Conservation (phyloP, 2,329 filamentous ascomycete genomes). For the Lachnellula subtilissima region DNA sequence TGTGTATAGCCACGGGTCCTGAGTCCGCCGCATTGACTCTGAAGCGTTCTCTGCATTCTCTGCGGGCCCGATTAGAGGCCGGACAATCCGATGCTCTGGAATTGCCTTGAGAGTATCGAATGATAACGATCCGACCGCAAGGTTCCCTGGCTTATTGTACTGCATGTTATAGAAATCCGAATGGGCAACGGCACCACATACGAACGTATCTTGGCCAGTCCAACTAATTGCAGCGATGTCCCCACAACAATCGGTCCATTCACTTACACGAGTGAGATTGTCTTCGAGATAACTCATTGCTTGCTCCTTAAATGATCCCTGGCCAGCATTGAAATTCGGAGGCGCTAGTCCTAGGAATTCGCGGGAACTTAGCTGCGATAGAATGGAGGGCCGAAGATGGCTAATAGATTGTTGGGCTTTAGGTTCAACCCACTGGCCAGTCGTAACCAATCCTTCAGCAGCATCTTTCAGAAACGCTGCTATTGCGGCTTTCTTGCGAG, state of each 20-base stretch:
- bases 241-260: slow-evolving; percentile 58
- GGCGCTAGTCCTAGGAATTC: slow-evolving; percentile 23
- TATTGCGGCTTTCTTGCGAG: slow-evolving; percentile 40
- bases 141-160: slow-evolving; percentile 61
- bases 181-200: slow-evolving; percentile 60
- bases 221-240: slow-evolving; percentile 56
- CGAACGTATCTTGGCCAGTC: slow-evolving; percentile 47
- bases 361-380: slow-evolving; percentile 21
- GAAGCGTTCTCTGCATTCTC: slow-evolving; percentile 51
- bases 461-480: slow-evolving; percentile 18
- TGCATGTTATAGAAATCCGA: slow-evolving; percentile 60
- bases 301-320: slow-evolving; percentile 18
- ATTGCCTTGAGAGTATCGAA: slow-evolving; percentile 45
- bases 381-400: not conserved
- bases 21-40: slow-evolving; percentile 51
- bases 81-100: slow-evolving; percentile 52
- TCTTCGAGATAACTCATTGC: slow-evolving; percentile 41
- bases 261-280: slow-evolving; percentile 42
- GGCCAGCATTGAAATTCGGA: slow-evolving; percentile 10
- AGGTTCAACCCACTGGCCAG: not conserved
- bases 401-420: not conserved
- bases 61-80: slow-evolving; percentile 41
- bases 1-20: slow-evolving; percentile 59
- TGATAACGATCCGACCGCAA: slow-evolving; percentile 49
- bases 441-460: slow-evolving; percentile 3